These are phyloP conservation scores for Calonectria henricotiae DNA, from an alignment of 2,329 filamentous ascomycete genomes.

Conservation along the genomic window DNA sequence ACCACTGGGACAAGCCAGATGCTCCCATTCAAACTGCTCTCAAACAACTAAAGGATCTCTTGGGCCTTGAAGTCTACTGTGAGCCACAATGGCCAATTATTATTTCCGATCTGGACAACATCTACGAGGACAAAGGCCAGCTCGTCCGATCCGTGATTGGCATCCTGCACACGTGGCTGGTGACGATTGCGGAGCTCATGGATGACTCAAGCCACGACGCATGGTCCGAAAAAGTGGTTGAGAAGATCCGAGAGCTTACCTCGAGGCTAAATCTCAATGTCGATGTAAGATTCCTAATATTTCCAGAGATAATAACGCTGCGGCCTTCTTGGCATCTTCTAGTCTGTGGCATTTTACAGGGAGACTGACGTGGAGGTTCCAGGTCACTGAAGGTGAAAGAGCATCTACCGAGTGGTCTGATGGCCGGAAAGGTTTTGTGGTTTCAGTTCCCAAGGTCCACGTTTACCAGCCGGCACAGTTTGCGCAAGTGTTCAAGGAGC, in stretches of 20 bases:
- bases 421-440: conserved; percentile 58
- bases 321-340: neutral
- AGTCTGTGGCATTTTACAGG: neutral
- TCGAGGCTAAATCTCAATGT: conserved; percentile 57
- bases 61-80: conserved; percentile 61
- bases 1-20: conserved; percentile 60
- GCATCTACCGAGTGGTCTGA: conserved; percentile 60
- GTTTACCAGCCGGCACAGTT: conserved; percentile 57
- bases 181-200: conserved; percentile 60
- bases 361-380: neutral
- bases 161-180: conserved; percentile 60
- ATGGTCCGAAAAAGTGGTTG: conserved; percentile 63
- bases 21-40: conserved; percentile 57
- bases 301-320: conserved; percentile 16
- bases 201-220: conserved; percentile 60
- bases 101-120: conserved; percentile 56
- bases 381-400: conserved; percentile 50
- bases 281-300: conserved; percentile 53
- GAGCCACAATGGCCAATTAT: conserved; percentile 65
- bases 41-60: conserved; percentile 52
- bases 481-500: conserved; percentile 56
- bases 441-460: conserved; percentile 58
- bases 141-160: conserved; percentile 60
- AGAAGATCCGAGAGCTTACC: conserved; percentile 50
- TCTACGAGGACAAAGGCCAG: conserved; percentile 61